Percentiles rank a stretch among this genome's conserved stretches.
Evolutionary conservation across 148 eudicot species (phyloP).

Genomic region (Gaultheria prostrata): DNA sequence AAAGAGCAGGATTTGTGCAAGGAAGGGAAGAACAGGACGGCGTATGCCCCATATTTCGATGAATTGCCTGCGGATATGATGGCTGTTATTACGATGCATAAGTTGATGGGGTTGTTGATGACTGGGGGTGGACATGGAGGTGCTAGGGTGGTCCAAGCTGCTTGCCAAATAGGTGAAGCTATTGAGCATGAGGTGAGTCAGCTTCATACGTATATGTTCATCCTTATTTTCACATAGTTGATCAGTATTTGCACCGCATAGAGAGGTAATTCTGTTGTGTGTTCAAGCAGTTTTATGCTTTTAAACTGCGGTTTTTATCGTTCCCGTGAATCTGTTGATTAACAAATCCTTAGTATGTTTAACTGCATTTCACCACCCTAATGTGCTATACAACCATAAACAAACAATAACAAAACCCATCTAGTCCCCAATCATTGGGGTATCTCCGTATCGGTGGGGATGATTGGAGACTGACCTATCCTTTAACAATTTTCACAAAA

Average conservation of each 20-base stretch:
- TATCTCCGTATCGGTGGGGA: too few relatives aligned
- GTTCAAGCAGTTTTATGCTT: neutral
- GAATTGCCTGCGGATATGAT: constrained; percentile 90
- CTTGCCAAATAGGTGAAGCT: constrained; percentile 80
- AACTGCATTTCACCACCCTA: neutral
- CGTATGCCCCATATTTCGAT: constrained; percentile 51
- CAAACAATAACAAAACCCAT: too few relatives aligned
- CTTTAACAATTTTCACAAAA: too few relatives aligned
- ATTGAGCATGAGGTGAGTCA: constrained; percentile 76
- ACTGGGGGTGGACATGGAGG: constrained; percentile 60
- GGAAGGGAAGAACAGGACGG: constrained; percentile 40
- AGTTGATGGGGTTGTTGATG: constrained; percentile 84
- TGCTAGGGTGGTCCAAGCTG: constrained; percentile 74
- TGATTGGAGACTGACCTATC: too few relatives aligned
- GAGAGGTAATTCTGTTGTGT: neutral
- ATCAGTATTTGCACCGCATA: neutral
- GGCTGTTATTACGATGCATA: constrained; percentile 96
- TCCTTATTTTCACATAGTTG: neutral
- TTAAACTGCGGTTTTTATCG: neutral
- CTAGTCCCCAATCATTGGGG: too few relatives aligned
- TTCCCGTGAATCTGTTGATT: neutral
- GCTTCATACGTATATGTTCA: neutral
- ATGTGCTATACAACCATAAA: neutral
- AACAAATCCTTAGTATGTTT: neutral
- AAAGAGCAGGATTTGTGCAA: constrained; percentile 62